Conservation (phyloP, 1,139 yeast genomes). For the Blastobotrys serpentis region DNA sequence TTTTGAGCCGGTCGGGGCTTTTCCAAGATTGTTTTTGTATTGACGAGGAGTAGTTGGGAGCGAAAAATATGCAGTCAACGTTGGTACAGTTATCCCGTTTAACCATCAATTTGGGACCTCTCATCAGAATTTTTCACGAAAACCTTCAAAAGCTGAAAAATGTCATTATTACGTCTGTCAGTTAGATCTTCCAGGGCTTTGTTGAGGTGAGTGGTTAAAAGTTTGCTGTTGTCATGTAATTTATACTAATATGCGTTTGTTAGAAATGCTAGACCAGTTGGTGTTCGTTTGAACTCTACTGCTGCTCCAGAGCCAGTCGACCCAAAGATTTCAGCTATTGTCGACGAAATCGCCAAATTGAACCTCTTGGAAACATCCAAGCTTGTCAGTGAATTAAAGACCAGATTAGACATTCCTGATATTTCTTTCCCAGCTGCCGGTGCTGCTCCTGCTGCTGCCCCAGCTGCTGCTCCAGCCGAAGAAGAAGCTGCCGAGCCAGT, state of each 20-base stretch:
- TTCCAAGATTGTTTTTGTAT: neutral
- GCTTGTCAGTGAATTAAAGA: conserved; percentile 78
- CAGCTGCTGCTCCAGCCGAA: conserved; percentile 69
- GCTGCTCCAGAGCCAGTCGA: conserved; percentile 57
- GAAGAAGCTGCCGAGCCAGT: conserved; percentile 78
- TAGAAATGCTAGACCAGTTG: neutral
- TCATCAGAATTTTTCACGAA: conserved; percentile 9
- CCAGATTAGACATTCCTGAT: conserved; percentile 87
- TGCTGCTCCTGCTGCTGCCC: conserved; percentile 53
- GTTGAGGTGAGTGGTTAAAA: conserved; percentile 28
- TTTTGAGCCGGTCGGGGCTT: neutral
- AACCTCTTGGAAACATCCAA: conserved; percentile 88
- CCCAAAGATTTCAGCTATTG: conserved; percentile 85
- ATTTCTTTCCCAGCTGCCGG: conserved; percentile 80
- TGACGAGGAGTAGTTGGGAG: too few relatives aligned
- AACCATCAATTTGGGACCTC: conserved; percentile 4
- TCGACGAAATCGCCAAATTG: conserved; percentile 84
- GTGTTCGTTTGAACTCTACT: conserved; percentile 54
- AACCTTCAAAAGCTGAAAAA: conserved; percentile 9
- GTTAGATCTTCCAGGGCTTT: conserved; percentile 35
- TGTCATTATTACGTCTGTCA: conserved; percentile 34
- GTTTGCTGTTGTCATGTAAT: neutral
- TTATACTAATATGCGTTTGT: neutral
- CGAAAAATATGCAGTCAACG: too few relatives aligned
- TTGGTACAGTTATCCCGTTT: conserved; percentile 8